phyloP scores from a whole-genome alignment of 129 eudicot species.

The Chrysanthemum lavandulifolium region DNA sequence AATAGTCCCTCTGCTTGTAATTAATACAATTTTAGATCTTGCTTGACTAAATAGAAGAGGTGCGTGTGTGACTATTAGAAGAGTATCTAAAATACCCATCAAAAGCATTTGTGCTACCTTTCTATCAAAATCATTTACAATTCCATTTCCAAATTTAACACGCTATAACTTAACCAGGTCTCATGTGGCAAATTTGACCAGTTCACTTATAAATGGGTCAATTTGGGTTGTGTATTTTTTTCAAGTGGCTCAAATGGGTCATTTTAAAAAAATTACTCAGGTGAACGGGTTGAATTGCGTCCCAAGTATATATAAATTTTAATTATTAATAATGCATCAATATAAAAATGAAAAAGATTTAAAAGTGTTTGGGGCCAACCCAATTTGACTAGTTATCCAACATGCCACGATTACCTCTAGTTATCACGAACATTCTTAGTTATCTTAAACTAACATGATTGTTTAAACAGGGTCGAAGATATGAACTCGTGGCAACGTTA shows the following conservation, averaged over 20 bases:
- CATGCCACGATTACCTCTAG: not conserved
- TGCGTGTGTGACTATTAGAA: constrained; percentile 11
- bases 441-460: not conserved
- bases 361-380: not conserved
- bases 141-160: not conserved
- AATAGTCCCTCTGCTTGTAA: not conserved
- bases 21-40: not conserved
- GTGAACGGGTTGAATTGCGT: not conserved
- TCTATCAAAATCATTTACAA: not conserved
- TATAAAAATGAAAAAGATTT: no score
- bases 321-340: no score
- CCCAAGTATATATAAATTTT: not conserved
- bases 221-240: not conserved
- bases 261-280: no score
- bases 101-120: not conserved
- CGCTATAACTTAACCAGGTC: no score
- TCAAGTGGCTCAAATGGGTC: no score
- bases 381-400: not conserved
- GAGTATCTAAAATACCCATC: not conserved
- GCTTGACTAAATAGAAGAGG: not conserved
- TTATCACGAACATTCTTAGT: not conserved
- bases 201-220: not conserved
- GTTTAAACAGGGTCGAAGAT: constrained; percentile 52
- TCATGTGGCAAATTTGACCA: no score
- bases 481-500: constrained; percentile 78